These are phyloP conservation scores for Aspergillus biplanus DNA, from an alignment of 495 filamentous ascomycete species.

Conservation along the genomic window DNA sequence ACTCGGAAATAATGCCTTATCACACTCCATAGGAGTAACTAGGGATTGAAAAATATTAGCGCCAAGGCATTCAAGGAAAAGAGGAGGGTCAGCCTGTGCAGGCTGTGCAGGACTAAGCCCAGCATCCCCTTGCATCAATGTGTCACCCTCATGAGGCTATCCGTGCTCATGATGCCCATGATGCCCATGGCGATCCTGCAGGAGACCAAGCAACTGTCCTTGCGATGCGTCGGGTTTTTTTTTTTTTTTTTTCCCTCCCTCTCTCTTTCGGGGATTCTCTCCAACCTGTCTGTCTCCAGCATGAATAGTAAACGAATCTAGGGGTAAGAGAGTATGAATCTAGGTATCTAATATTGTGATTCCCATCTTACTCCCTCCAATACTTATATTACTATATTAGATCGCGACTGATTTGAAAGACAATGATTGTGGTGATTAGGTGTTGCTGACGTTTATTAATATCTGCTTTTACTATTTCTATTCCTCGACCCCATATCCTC, in stretches of 20 bases:
- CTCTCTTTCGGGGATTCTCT: background rate
- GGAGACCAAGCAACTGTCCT: constrained; percentile 14
- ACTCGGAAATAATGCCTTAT: too few relatives aligned
- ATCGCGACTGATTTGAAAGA: too few relatives aligned
- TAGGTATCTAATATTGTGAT: background rate
- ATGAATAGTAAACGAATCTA: constrained; percentile 7
- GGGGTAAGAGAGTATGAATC: constrained; percentile 1
- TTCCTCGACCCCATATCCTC: constrained; percentile 8
- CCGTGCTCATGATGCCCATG: constrained; percentile 22
- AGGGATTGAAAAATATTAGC: too few relatives aligned
- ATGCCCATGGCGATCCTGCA: constrained; percentile 24
- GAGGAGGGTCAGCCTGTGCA: background rate
- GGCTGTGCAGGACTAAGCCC: constrained; percentile 6
- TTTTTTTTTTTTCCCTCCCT: constrained; percentile 13
- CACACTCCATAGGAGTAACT: too few relatives aligned
- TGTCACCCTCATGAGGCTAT: constrained; percentile 30
- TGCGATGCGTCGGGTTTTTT: constrained; percentile 7
- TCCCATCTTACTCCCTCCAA: background rate
- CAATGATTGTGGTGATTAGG: too few relatives aligned
- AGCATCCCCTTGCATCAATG: constrained; percentile 27
- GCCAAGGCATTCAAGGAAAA: background rate
- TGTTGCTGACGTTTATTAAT: too few relatives aligned
- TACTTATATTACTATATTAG: background rate
- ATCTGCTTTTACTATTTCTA: constrained; percentile 1
- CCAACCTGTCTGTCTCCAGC: background rate